Base-by-base conservation (phyloP, 805 yeast genomes). In the Metschnikowia peoriensis region DNA sequence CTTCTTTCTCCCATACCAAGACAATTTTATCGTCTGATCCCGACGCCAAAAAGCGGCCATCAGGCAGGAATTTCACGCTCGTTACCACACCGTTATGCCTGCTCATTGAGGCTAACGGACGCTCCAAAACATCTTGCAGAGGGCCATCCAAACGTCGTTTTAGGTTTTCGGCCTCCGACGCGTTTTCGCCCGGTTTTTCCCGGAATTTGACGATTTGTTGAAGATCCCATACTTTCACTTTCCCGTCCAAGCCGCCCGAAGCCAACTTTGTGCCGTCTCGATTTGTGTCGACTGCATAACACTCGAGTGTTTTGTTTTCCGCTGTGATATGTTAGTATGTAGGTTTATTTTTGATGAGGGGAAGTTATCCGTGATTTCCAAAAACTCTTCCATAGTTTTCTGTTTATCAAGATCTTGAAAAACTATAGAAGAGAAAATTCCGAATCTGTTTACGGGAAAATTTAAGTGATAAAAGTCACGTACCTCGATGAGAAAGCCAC, bases 1-100 rank as follows among this genome's bases (percentile, higher is more conserved):
- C 94, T 61, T 94, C 98, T 49, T 83, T 84, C 62, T 93, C 96
- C 97, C 98, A 92, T 8, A 94, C 89, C 47, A 94, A 75, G 37
- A 91, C 80, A 45, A 94, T 89, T 58, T 92, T 85, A 66, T 94
- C 99, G 67, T 94, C 99, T 2, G 97, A 89, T 0, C 99, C 99
- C 27, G 94, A 84, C 0, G 98, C 98, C 28, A 94, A 68, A 65
- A 88, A 94, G 46, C 93, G 73, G 0, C 97, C 97, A 61, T 87
- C 88, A 0, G 98, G 97, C 1, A 96, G 88, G 66, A 94, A 94
- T 61, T 92, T 79, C 27, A 94, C 94, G 51, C 90, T 86, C 0
- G 99, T 94, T 5, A 94, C 97, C 1, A 97, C 97, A 46, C 99
- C 99, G 22, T 94, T 90, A 65, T 94, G 99, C 50, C 97, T 80